Evolutionary conservation across 805 yeast species (phyloP), one percentile per base, ranked within the genome.

Genomic region (Candida sanyiensis): DNA sequence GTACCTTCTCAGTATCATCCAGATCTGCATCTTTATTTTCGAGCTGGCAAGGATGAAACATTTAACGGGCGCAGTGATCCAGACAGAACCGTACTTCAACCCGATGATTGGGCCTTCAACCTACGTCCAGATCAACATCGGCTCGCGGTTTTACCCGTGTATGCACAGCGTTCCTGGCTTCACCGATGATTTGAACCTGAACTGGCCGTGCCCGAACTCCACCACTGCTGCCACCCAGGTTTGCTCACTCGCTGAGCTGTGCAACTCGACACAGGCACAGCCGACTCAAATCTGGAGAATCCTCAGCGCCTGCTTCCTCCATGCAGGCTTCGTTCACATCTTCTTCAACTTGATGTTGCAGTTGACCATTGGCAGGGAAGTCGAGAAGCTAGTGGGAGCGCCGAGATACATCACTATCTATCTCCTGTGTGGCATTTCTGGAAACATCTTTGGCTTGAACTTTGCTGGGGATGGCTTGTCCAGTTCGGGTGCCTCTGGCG

Each of bases 21-120:
- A 81, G 50, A 49, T 75, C 5, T 57, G 59, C 7, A 80, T 82
- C 7, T 82, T 82, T 51, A 67, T 80, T 7, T 80, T 70, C 10
- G 88, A 82, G 54, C 57, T 82, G 25, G 70, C 65, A 9, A 63
- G 61, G 40, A 76, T 77, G 83, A 70, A 76, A 6, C 49, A 55
- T 6, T 62, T 74, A 31, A 81, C 88, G 0, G 84, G 85, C 3
- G 67, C 73, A 12, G 75, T 81, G 4, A 70, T 82, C 43, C 85
- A 77, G 52, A 77, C 84, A 0, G 58, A 77, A 48, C 89, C 89
- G 5, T 72, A 75, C 44, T 78, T 82, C 63, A 82, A 82, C 54
- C 89, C 88, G 6, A 81, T 82, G 88, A 55, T 82, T 20, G 89
- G 89, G 1, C 89, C 89, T 10, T 79, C 86, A 3, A 61, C 80